These are phyloP conservation scores for Dendrocalamus latiflorus DNA, from an alignment of 202 grass and related monocot genomes.

Conservation along the genomic window DNA sequence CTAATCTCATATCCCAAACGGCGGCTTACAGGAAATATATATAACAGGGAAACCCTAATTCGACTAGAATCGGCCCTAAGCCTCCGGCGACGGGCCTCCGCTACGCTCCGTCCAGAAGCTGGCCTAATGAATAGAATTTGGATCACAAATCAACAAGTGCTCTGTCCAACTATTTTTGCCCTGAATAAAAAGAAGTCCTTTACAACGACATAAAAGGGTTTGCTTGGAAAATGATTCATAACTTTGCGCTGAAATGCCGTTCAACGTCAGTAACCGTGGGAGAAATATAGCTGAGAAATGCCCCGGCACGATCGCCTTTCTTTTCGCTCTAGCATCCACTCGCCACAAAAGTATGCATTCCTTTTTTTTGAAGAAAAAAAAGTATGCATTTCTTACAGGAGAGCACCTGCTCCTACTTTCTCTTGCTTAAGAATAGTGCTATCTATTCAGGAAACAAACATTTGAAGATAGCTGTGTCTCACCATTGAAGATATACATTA, in stretches of 20 bases:
- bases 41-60: no score
- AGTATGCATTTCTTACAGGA: slow-evolving; percentile 28
- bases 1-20: no score
- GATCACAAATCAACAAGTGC: no score
- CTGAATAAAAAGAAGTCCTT: neutral
- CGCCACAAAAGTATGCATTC: no score
- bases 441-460: slow-evolving; percentile 10
- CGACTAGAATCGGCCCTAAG: no score
- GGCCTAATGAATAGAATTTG: no score
- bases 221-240: neutral
- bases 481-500: neutral
- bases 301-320: slow-evolving; percentile 25
- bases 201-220: no score
- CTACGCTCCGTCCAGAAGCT: no score
- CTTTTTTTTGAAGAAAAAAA: no score
- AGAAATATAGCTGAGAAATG: slow-evolving; percentile 11
- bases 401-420: slow-evolving; percentile 11
- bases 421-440: slow-evolving; percentile 28
- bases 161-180: neutral
- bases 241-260: neutral
- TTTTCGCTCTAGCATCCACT: slow-evolving; percentile 38
- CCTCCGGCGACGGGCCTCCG: no score
- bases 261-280: slow-evolving; percentile 20
- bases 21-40: no score
- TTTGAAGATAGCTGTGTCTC: slow-evolving; percentile 26